Evolutionary conservation across 2,329 filamentous ascomycete genomes (phyloP).

Genomic region (Ceratocystis alfenasii): DNA sequence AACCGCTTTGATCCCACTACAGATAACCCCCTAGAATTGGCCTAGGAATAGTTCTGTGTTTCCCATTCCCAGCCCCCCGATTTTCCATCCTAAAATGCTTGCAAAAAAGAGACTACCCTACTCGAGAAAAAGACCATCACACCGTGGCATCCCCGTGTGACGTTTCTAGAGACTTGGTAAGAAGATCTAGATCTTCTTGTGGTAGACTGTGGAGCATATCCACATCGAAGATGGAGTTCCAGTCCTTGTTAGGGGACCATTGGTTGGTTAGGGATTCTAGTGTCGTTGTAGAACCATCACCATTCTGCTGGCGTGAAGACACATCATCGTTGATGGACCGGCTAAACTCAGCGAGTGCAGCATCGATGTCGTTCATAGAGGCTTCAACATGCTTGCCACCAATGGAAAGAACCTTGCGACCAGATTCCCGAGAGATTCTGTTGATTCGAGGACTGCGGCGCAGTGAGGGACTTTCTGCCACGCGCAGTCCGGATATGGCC

Average conservation of each 20-base stretch:
- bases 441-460: conserved; percentile 35
- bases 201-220: conserved; percentile 11
- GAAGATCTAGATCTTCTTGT: conserved; percentile 1
- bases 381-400: conserved; percentile 18
- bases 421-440: conserved; percentile 7
- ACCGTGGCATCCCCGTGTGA: background rate
- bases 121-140: background rate
- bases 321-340: conserved; percentile 15
- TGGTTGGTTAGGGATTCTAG: conserved; percentile 10
- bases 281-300: background rate
- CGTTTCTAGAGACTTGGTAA: conserved; percentile 6
- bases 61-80: background rate
- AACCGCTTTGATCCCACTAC: background rate
- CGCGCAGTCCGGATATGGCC: conserved; percentile 25
- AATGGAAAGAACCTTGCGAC: conserved; percentile 11
- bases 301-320: background rate
- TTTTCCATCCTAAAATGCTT: background rate
- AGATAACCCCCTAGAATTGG: background rate
- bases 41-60: background rate
- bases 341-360: conserved; percentile 20
- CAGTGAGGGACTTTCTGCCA: conserved; percentile 29
- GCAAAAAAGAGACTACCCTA: background rate
- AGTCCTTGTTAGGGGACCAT: conserved; percentile 20
- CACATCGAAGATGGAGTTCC: conserved; percentile 13
- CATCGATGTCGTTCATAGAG: conserved; percentile 21